Conservation (phyloP, 441 rosid species). For the Cnidoscolus chayamansa region DNA sequence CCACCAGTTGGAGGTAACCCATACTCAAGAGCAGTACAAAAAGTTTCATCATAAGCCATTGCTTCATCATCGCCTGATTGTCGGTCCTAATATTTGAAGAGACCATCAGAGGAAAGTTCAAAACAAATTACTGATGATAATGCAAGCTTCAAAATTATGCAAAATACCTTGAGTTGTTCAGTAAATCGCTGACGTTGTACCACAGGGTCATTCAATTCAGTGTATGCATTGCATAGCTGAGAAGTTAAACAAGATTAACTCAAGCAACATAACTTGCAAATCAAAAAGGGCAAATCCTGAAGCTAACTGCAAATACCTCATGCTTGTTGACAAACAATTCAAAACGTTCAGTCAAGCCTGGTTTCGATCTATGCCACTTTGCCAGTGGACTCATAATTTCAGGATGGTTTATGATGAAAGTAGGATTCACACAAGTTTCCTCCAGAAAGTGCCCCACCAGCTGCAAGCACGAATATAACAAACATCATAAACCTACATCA, state of each 20-base stretch:
- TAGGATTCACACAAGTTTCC: constrained; percentile 75
- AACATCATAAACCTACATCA: too few species aligned
- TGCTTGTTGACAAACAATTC: constrained; percentile 82
- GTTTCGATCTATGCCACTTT: constrained; percentile 75
- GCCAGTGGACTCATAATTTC: constrained; percentile 96
- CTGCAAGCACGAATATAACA: constrained; percentile 30
- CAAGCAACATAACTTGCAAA: neutral
- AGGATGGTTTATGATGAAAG: constrained; percentile 85
- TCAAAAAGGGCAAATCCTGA: neutral
- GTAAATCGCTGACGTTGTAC: constrained; percentile 83
- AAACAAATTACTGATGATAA: neutral
- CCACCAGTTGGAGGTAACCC: constrained; percentile 95
- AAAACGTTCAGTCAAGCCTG: constrained; percentile 71
- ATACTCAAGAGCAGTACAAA: constrained; percentile 75
- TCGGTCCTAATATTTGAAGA: constrained; percentile 49
- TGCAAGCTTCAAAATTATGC: neutral
- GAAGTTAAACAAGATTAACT: constrained; percentile 1
- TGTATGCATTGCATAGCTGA: constrained; percentile 86
- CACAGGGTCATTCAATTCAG: constrained; percentile 83
- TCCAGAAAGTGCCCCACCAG: constrained; percentile 88
- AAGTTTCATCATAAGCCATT: constrained; percentile 81
- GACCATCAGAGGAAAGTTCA: constrained; percentile 7
- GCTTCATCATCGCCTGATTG: constrained; percentile 91
- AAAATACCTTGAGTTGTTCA: constrained; percentile 74
- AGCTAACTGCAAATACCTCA: constrained; percentile 43